Evolutionary conservation across 345 rosid genomes (phyloP).

Genomic region (Brassica rapa): DNA sequence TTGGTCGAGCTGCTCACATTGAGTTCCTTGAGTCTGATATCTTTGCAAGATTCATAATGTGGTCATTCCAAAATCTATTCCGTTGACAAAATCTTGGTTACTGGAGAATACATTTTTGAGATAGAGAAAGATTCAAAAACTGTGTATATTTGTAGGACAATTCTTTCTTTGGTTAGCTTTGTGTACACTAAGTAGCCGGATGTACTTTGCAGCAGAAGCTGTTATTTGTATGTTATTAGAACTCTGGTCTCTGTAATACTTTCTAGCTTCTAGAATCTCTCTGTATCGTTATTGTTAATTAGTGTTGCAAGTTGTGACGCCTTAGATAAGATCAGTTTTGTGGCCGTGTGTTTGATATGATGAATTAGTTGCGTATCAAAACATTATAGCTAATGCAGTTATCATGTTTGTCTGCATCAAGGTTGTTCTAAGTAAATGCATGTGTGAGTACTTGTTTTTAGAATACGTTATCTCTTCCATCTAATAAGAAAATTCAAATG

Average conservation of each 20-base stretch:
- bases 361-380: neutral
- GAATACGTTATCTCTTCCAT: neutral
- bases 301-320: neutral
- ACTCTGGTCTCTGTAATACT: neutral
- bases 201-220: constrained; percentile 17
- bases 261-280: constrained; percentile 13
- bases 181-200: constrained; percentile 9
- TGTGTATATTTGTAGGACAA: constrained; percentile 39
- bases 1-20: constrained; percentile 95
- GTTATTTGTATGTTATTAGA: neutral
- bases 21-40: constrained; percentile 90
- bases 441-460: neutral
- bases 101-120: neutral
- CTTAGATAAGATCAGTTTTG: constrained; percentile 10
- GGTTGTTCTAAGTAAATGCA: neutral
- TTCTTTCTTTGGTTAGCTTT: constrained; percentile 30
- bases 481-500: neutral
- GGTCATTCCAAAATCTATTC: constrained; percentile 87
- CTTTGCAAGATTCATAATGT: constrained; percentile 86
- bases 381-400: neutral
- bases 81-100: constrained; percentile 36
- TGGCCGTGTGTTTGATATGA: constrained; percentile 18
- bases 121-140: constrained; percentile 16
- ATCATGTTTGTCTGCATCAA: constrained; percentile 5
- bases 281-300: neutral